These are phyloP conservation scores for Drechmeria coniospora DNA, from an alignment of 2,329 filamentous ascomycete genomes.

Conservation along the genomic window DNA sequence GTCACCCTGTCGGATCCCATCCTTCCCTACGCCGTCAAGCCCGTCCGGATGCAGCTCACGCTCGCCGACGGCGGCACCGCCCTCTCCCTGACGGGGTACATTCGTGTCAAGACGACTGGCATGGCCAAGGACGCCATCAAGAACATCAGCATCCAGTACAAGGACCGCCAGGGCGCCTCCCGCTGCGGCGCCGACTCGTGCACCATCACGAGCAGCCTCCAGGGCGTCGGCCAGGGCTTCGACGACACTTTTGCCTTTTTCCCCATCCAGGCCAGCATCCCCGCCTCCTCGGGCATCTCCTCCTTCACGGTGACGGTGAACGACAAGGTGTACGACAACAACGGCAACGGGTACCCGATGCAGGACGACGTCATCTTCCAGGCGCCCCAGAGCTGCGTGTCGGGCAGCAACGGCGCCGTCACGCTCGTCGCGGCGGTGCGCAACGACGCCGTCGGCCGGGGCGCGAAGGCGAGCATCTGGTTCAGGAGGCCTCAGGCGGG, in stretches of 20 bases:
- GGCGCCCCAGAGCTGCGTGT: constrained; percentile 39
- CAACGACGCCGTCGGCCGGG: constrained; percentile 27
- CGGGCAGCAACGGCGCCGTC: constrained; percentile 24
- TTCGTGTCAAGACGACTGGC: constrained; percentile 39
- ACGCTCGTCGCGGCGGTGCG: constrained; percentile 32
- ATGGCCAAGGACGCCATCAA: constrained; percentile 25
- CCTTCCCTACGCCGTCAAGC: constrained; percentile 43
- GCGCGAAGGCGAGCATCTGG: constrained; percentile 25
- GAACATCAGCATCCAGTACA: constrained; percentile 37
- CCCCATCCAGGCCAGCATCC: constrained; percentile 33
- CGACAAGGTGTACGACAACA: constrained; percentile 35
- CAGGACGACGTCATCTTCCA: constrained; percentile 41
- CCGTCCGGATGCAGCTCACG: constrained; percentile 38
- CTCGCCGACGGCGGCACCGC: constrained; percentile 31
- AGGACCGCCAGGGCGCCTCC: constrained; percentile 33
- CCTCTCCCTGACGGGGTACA: constrained; percentile 36
- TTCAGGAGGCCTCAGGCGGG: constrained; percentile 25
- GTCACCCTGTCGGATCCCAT: constrained; percentile 37
- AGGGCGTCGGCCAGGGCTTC: constrained; percentile 37
- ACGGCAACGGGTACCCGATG: constrained; percentile 37
- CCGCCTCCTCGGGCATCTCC: constrained; percentile 43
- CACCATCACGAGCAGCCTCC: constrained; percentile 27
- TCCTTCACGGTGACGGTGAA: constrained; percentile 41
- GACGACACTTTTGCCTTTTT: constrained; percentile 45
- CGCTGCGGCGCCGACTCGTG: constrained; percentile 27